These are phyloP conservation scores for Hymenoscyphus linearis DNA, from an alignment of 2,329 filamentous ascomycete species.

Conservation along the genomic window DNA sequence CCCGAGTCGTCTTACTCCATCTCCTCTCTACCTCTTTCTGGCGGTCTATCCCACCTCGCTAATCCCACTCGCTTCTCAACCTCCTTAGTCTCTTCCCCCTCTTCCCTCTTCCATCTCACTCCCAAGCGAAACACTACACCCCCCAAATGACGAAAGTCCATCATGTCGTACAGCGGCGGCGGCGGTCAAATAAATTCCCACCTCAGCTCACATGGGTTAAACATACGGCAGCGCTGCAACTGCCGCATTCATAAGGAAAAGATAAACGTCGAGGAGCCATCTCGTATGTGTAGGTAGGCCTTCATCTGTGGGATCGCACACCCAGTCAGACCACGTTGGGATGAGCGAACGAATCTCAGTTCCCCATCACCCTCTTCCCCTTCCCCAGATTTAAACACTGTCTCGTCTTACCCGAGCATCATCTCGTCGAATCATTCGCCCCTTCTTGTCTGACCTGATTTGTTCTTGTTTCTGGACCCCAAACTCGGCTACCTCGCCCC, in stretches of 20 bases:
- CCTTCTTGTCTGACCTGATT: neutral
- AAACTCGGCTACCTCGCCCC: neutral
- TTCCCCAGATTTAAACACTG: neutral
- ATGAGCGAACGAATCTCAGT: neutral
- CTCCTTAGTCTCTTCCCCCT: neutral
- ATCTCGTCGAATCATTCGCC: neutral
- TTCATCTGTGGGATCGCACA: neutral
- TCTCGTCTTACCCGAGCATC: constrained; percentile 4
- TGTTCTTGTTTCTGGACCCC: neutral
- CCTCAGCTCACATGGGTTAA: constrained; percentile 1
- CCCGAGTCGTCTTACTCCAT: constrained; percentile 1
- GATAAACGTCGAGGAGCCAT: neutral
- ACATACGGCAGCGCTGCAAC: neutral
- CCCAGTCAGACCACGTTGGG: constrained; percentile 1
- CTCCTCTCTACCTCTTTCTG: neutral
- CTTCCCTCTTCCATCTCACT: neutral
- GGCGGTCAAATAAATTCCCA: constrained; percentile 1
- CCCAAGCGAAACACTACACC: neutral
- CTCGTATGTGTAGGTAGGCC: neutral
- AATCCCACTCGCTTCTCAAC: neutral
- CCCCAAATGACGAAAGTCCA: neutral
- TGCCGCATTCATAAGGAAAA: neutral
- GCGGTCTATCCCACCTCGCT: neutral
- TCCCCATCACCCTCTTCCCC: neutral
- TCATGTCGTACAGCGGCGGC: neutral